Base-by-base conservation (phyloP, 2,329 filamentous ascomycete species). In the Cordyceps pruinosa region DNA sequence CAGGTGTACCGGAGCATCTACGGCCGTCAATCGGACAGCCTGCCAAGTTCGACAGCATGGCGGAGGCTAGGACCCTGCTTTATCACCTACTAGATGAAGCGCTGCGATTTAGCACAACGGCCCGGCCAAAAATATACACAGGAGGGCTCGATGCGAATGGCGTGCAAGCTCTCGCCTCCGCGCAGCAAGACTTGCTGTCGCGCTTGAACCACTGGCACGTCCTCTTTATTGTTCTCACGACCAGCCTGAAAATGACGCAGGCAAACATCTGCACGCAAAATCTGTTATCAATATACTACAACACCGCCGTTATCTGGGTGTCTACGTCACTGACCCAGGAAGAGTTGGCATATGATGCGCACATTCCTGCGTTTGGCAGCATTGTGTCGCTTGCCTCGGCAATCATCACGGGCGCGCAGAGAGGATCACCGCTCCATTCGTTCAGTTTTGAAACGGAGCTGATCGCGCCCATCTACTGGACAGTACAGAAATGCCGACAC, bases 371-470 rank as follows among this genome's bases (percentile, higher is more conserved):
- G 5, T 76, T 77, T 34, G 66, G 70, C 12, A 61, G 66, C 42
- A 70, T 77, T 42, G 66, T 76, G 30, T 66, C 69, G 1, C 60
- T 72, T 0, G 69, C 70, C 0, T 65, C 68, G 4, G 62, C 66
- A 0, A 65, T 72, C 19, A 63, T 70, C 17, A 59, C 62, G 1
- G 44, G n/a, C 28, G 32, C 34, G 42, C 61, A 1, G 50, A 60
- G 23, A 19, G 26, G 30, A 19, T 59, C 28, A 58, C 58, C 49
- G 49, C 62, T 55, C 52, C 63, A 46, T 21, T 63, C 62, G 4
- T 77, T 77, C 35, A 70, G 67, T 6, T 77, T 77, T 46, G 74
- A 77, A 39, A 75, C 72, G 13, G 72, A 75, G 21, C 55, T 76
- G 0, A 66, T 77, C 26, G 70, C 73, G 0, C 71, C 74, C 1